Percentiles rank a stretch among this genome's conserved stretches.
Conservation (phyloP, 306 rosid genomes). For the Psophocarpus tetragonolobus region DNA sequence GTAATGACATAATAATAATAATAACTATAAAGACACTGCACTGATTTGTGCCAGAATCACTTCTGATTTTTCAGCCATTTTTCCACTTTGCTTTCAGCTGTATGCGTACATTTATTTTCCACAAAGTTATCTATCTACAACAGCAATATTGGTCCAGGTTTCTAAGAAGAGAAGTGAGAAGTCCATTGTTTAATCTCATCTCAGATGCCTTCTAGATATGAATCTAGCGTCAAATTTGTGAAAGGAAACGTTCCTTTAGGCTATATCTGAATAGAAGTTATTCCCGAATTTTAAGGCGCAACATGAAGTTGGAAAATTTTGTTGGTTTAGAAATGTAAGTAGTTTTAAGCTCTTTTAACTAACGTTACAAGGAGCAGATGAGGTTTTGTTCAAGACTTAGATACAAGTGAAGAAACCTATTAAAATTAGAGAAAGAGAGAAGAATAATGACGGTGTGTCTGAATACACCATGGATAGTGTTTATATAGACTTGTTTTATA, state of each 20-base stretch:
- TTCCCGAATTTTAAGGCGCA: too few relatives aligned
- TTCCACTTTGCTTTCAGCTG: not conserved
- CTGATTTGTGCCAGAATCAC: not conserved
- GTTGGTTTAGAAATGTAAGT: too few relatives aligned
- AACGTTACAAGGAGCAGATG: not conserved
- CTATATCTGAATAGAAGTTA: too few relatives aligned
- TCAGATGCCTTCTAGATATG: not conserved
- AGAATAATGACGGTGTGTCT: too few relatives aligned
- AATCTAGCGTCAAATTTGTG: not conserved
- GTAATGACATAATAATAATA: not conserved
- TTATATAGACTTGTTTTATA: too few relatives aligned
- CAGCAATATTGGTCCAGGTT: not conserved
- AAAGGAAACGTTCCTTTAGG: not conserved
- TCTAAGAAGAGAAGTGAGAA: not conserved
- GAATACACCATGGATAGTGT: too few relatives aligned
- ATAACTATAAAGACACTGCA: not conserved
- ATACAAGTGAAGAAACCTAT: not conserved
- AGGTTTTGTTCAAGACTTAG: not conserved
- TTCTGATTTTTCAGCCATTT: not conserved
- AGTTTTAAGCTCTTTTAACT: too few relatives aligned
- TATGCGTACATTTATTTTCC: not conserved
- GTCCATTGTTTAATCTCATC: slow-evolving; percentile 3
- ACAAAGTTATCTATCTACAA: not conserved
- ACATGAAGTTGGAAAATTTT: too few relatives aligned
- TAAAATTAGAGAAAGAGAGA: too few relatives aligned